Evolutionary conservation across 2,329 filamentous ascomycete species (phyloP), one percentile per base, ranked within the genome.

Genomic region (Magnaporthiopsis incrustans): DNA sequence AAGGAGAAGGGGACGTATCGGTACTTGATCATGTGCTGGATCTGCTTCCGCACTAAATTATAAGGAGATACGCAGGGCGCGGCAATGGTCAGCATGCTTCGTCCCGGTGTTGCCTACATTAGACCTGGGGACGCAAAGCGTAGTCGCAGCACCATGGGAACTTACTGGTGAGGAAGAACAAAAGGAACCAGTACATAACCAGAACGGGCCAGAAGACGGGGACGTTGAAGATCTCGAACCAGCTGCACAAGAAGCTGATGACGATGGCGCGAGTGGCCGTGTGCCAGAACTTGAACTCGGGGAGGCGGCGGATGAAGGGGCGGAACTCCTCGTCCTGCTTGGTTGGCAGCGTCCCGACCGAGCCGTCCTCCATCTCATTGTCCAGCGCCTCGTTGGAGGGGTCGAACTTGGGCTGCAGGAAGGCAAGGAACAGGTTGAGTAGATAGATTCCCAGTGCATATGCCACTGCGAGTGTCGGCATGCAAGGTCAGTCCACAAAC

Each of bases 21-120:
- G 82, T 98, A 99, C 82, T 98, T 99, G 85, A 99, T 94, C 95
- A 99, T 99, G 81, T 98, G 95, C 81, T 99, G 95, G 71, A 99
- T 99, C 81, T 99, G 95, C 82, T 95, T 91, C 78, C 95, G 88
- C 95, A 99, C 92, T 96, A 71, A 35, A 61, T 61, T 14, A 22
- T 15, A 53, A 27, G n/a, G 58, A 58, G 15, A 44, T 27, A 32
- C 67, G 25, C 64, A 66, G 35, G 8, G 30, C 61, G 33, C 61
- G 33, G 26, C 35, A n/a, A 38, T 6, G n/a, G 14, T 30, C n/a
- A n/a, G 32, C 6, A 22, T n/a, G n/a, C 64, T 71, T 62, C 69
- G 68, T 27, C 61, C 59, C 57, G 0, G 4, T 5, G 15, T 4
- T 25, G 7, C 32, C n/a, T 33, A 26, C 10, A 5, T 14, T 14